Evolutionary conservation across 352 stramenopile genomes (phyloP).

Genomic region (Phytopythium vexans): DNA sequence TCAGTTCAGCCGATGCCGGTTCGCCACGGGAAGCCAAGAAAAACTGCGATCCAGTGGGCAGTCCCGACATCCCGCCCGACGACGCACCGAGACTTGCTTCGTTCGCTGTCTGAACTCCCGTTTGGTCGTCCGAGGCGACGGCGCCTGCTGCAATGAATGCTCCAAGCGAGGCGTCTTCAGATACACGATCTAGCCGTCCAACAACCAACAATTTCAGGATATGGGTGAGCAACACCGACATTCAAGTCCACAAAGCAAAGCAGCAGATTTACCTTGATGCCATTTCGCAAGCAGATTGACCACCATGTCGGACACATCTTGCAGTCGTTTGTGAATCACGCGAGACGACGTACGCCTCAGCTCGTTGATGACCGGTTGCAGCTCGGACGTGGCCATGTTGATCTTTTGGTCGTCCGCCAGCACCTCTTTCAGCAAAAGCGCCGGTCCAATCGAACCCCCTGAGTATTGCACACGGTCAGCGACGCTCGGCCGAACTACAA

Average conservation of each 20-base stretch:
- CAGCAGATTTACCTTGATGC: slow-evolving; percentile 43
- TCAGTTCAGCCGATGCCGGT: not conserved
- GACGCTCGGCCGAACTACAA: too few species aligned
- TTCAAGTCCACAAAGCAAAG: slow-evolving; percentile 1
- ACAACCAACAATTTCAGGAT: not conserved
- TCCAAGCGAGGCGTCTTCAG: slow-evolving; percentile 24
- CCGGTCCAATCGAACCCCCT: not conserved
- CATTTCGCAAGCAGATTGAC: slow-evolving; percentile 66
- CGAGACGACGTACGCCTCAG: slow-evolving; percentile 51
- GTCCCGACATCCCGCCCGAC: slow-evolving; percentile 13
- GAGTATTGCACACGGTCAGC: too few species aligned
- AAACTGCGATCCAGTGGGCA: slow-evolving; percentile 23
- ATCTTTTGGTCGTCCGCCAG: slow-evolving; percentile 59
- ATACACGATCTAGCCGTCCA: slow-evolving; percentile 19
- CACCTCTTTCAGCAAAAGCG: slow-evolving; percentile 33
- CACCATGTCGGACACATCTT: slow-evolving; percentile 77
- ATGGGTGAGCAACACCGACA: not conserved
- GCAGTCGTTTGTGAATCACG: slow-evolving; percentile 70
- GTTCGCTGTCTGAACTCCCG: slow-evolving; percentile 4
- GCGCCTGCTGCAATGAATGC: slow-evolving; percentile 13
- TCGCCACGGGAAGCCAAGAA: slow-evolving; percentile 29
- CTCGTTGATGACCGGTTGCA: slow-evolving; percentile 60
- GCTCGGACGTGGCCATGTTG: slow-evolving; percentile 49
- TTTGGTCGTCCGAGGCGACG: slow-evolving; percentile 20
- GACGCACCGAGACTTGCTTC: slow-evolving; percentile 12